Base-by-base conservation (phyloP, 2,329 filamentous ascomycete species). In the Penicillium sp. region DNA sequence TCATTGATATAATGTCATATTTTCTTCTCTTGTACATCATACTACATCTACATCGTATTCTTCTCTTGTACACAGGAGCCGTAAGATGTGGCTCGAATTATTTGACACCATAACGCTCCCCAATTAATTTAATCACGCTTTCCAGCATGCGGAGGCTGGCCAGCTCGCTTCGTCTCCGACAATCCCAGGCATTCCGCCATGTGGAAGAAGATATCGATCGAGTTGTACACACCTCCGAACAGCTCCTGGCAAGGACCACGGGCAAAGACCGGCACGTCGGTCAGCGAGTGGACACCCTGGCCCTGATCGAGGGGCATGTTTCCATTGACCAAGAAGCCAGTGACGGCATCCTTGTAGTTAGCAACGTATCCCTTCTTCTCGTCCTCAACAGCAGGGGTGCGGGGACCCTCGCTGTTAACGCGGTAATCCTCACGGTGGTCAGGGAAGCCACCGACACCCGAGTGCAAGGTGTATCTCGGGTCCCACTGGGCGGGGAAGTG, bases 401-500 rank as follows among this genome's bases (percentile, higher is more conserved):
- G 83, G 1, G 89, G 82, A 0, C 85, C 86, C 18, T 79, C 75
- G 71, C 84, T 84, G 76, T 86, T 85, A 15, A 93, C 85, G 60
- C 80, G 80, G 79, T 86, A 95, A 75, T 89, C 82, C 78, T 95
- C 90, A 23, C 88, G 81, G 65, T 81, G 84, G 71, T 95, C 90
- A 0, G 90, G 90, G 67, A 82, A 82, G 32, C 88, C 88, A 46
- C 80, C 83, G 34, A 90, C 73, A 49, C 90, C 90, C 39, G 85
- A 82, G 53, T 88, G 89, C 48, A 95, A 84, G 55, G 88, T 88
- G 75, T 93, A 94, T 32, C 90, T 83, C 15, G 90, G 90, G 69
- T 90, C 87, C 90, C 90, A 94, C 78, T 90, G 91, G 59, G 83
- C 79, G 21, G 90, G 90, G 80, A 94, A 95, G 76, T 89, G 83